Percentiles rank a stretch among this genome's conserved stretches.
Conservation (phyloP, 2,329 filamentous ascomycete genomes). For the Dactylella cylindrospora region DNA sequence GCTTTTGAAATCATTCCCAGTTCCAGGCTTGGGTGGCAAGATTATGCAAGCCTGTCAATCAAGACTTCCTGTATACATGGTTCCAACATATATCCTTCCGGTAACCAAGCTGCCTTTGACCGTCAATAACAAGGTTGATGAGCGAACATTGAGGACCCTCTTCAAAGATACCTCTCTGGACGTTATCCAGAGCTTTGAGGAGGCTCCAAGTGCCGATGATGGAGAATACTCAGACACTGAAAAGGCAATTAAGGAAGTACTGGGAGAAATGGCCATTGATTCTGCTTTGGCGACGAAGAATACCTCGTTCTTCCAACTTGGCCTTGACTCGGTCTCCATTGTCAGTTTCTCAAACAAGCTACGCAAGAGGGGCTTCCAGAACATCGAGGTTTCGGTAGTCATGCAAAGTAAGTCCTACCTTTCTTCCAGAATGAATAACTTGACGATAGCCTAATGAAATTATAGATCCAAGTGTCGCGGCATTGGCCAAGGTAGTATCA, state of each 20-base stretch:
- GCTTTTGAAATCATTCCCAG: conserved; percentile 24
- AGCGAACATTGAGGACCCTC: conserved; percentile 66
- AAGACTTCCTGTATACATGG: conserved; percentile 80
- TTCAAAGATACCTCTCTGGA: conserved; percentile 65
- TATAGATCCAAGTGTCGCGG: conserved; percentile 52
- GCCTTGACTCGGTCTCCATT: conserved; percentile 83
- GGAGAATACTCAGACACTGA: conserved; percentile 50
- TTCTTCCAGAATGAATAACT: conserved; percentile 34
- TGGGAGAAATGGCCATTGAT: conserved; percentile 60
- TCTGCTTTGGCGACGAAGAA: conserved; percentile 55
- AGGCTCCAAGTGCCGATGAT: conserved; percentile 32
- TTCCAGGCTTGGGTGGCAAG: conserved; percentile 45
- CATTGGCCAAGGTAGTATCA: conserved; percentile 51
- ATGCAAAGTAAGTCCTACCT: conserved; percentile 60
- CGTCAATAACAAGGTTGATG: conserved; percentile 85
- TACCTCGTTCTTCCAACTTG: conserved; percentile 75
- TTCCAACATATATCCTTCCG: conserved; percentile 78
- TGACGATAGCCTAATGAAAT: conserved; percentile 12
- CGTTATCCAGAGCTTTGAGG: conserved; percentile 61
- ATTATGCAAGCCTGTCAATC: conserved; percentile 64
- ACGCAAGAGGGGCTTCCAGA: conserved; percentile 63
- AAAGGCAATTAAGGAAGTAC: conserved; percentile 57
- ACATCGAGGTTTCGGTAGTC: conserved; percentile 66
- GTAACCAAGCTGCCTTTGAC: conserved; percentile 75
- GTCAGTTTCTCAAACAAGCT: conserved; percentile 68